Evolutionary conservation across 2,329 filamentous ascomycete genomes (phyloP), one percentile per base, ranked within the genome.

Genomic region (Alternaria incomplexa): DNA sequence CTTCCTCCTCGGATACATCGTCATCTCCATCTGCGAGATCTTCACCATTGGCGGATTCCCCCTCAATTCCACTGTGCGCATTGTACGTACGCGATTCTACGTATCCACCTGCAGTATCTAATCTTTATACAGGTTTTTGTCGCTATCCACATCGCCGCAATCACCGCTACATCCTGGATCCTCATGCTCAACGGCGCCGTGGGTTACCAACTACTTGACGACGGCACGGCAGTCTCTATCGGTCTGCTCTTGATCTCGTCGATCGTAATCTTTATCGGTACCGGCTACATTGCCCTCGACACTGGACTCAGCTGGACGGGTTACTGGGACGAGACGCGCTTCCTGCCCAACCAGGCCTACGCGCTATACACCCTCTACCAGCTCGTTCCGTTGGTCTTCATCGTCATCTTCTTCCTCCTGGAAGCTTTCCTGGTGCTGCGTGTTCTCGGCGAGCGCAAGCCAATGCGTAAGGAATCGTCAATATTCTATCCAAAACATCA

Each of bases 351-450:
- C 28, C 89, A 90, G 66, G 89, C 92, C 67, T 93, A 97, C 73
- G 91, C 92, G 13, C 89, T 99, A 48, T 99, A 99, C 78, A 93
- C 97, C 12, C 86, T 98, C 9, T 99, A 98, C 77, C 93, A 97
- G 79, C 88, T 99, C 11, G 88, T 90, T 10, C 96, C 96, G 2
- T 86, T 99, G 61, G 83, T 98, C 50, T 97, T 97, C 82, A 84
- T 98, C n/a, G 89, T 94, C 64, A 86, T 91, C 56, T 99, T 92
- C 83, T 97, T 93, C 81, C 63, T 93, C 22, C 86, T 98, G 44
- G 95, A 98, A 80, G 82, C 90, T 0, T 85, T 96, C 63, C 86
- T 99, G 44, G 96, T 99, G 26, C 82, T 98, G 30, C 87, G 90
- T 65, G 87, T 99, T 8, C 88, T 99, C 1, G 93, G 93, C 62